Evolutionary conservation across 2,329 filamentous ascomycete species (phyloP).

Genomic region (Diaporthe citrichinensis): DNA sequence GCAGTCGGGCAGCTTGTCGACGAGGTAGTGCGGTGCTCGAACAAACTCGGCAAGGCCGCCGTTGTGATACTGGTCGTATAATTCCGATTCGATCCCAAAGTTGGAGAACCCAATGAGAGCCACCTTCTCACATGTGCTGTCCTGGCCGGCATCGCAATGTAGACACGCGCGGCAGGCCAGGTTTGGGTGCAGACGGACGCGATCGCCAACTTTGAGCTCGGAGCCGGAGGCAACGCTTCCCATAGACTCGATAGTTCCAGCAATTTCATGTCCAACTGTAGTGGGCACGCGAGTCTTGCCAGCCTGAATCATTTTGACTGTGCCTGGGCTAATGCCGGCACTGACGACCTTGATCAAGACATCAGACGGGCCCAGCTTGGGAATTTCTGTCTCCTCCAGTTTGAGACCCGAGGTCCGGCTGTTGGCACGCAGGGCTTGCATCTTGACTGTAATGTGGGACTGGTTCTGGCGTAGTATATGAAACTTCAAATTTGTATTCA

Average conservation of each 20-base stretch:
- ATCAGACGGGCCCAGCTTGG: not conserved
- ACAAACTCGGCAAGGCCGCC: not conserved
- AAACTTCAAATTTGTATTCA: not conserved
- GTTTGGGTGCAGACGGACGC: not conserved
- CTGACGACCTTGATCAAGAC: not conserved
- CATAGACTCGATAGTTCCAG: not conserved
- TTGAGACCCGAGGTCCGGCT: not conserved
- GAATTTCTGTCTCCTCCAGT: not conserved
- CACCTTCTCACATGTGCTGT: not conserved
- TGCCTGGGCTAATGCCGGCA: not conserved
- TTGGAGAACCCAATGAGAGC: not conserved
- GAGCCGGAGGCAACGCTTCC: not conserved
- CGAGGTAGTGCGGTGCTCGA: not conserved
- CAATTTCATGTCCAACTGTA: not conserved
- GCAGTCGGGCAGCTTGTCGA: not conserved
- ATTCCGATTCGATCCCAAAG: not conserved
- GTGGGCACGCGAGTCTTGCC: not conserved
- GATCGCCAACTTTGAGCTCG: not conserved
- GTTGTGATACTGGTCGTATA: not conserved
- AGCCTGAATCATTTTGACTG: not conserved
- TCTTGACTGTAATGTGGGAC: not conserved
- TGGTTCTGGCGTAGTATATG: not conserved
- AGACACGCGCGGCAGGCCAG: not conserved
- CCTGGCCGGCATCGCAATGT: not conserved
- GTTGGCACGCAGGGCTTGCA: slow-evolving; percentile 27